Evolutionary conservation across 805 yeast genomes (phyloP).

Genomic region (Middelhovenomyces tepae): DNA sequence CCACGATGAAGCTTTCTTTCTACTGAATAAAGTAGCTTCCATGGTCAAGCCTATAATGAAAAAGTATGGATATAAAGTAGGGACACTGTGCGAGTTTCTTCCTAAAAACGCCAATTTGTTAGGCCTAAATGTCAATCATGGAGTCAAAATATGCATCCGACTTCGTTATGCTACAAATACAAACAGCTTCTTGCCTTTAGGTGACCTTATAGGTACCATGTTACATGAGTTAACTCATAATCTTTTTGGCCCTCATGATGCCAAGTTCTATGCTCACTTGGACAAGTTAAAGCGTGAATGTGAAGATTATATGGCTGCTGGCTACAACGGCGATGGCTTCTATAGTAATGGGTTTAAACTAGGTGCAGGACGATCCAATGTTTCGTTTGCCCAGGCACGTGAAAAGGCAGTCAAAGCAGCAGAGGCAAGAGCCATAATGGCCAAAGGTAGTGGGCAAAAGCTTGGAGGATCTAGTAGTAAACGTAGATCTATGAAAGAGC

Average conservation of each 20-base stretch:
- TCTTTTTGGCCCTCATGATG: slow-evolving; percentile 71
- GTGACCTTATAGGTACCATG: slow-evolving; percentile 68
- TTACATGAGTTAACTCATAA: slow-evolving; percentile 86
- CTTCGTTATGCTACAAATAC: slow-evolving; percentile 52
- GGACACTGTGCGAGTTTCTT: slow-evolving; percentile 65
- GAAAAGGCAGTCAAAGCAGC: slow-evolving; percentile 16
- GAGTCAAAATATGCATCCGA: slow-evolving; percentile 63
- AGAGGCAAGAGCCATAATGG: slow-evolving; percentile 33
- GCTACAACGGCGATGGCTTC: slow-evolving; percentile 39
- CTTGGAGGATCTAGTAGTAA: slow-evolving; percentile 32
- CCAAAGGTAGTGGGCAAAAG: slow-evolving; percentile 29
- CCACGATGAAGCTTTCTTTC: slow-evolving; percentile 43
- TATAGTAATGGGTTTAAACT: slow-evolving; percentile 40
- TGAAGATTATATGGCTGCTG: slow-evolving; percentile 31
- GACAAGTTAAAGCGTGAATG: slow-evolving; percentile 51
- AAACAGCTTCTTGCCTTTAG: slow-evolving; percentile 47
- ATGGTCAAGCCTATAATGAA: slow-evolving; percentile 74
- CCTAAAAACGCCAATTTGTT: slow-evolving; percentile 59
- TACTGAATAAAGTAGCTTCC: slow-evolving; percentile 59
- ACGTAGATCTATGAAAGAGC: slow-evolving; percentile 29
- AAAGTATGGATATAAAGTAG: slow-evolving; percentile 55
- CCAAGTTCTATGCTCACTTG: slow-evolving; percentile 52
- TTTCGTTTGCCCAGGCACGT: slow-evolving; percentile 9
- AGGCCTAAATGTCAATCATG: slow-evolving; percentile 77
- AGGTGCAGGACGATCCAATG: slow-evolving; percentile 28